Percentiles rank a stretch among this genome's conserved stretches.
Conservation (phyloP, 352 stramenopile genomes). For the Phytophthora boehmeriae region DNA sequence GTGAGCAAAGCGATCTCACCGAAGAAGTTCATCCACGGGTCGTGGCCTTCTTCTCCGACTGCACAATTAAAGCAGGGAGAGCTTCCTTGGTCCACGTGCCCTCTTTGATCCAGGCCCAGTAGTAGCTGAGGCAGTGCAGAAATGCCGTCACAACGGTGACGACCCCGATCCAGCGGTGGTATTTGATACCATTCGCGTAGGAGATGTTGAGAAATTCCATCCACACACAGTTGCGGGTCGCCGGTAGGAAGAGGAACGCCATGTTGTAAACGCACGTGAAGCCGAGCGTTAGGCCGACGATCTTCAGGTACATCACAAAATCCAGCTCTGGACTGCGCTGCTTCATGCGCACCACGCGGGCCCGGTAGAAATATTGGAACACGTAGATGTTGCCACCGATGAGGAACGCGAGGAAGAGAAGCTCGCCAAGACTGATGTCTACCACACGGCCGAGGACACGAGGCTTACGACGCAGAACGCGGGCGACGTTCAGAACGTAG, state of each 20-base stretch:
- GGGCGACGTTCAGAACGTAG: conserved; percentile 28
- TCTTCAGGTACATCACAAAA: conserved; percentile 15
- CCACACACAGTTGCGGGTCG: conserved; percentile 41
- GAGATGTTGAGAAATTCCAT: conserved; percentile 51
- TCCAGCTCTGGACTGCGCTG: conserved; percentile 1
- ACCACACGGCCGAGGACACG: conserved; percentile 26
- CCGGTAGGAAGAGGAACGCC: conserved; percentile 40
- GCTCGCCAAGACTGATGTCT: conserved; percentile 40
- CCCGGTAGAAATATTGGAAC: conserved; percentile 29
- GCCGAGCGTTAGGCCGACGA: conserved; percentile 22
- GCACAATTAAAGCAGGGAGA: conserved; percentile 40
- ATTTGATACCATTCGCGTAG: conserved; percentile 41
- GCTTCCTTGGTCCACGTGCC: conserved; percentile 16
- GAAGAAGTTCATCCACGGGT: conserved; percentile 46
- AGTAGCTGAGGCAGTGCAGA: conserved; percentile 26
- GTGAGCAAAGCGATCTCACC: conserved; percentile 33
- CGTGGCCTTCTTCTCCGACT: conserved; percentile 11
- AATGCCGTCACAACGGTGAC: conserved; percentile 24
- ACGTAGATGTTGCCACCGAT: conserved; percentile 43
- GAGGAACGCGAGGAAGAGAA: conserved; percentile 35
- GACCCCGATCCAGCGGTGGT: conserved; percentile 45
- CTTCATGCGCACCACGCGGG: conserved; percentile 16
- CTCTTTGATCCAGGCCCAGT: conserved; percentile 17
- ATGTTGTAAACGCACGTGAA: conserved; percentile 41
- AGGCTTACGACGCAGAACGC: conserved; percentile 51